Evolutionary conservation across 768 basidiomycete species (phyloP).

Genomic region (Xerocomus potaroensis): DNA sequence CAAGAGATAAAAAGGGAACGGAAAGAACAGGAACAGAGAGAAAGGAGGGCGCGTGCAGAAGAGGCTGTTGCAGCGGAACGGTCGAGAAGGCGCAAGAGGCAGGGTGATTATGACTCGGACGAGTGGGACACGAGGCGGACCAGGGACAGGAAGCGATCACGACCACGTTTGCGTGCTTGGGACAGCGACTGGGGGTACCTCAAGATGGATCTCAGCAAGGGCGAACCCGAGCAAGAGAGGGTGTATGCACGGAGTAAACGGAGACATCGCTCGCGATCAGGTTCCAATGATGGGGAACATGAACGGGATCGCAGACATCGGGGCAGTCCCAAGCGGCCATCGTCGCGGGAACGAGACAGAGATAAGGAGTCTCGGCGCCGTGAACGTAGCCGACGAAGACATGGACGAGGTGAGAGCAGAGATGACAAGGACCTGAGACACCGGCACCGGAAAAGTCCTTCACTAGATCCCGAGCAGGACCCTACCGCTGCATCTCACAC

Average conservation of each 20-base stretch:
- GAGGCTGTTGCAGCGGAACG: conserved; percentile 72
- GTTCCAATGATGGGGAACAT: conserved; percentile 19
- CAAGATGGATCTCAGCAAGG: conserved; percentile 40
- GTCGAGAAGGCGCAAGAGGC: conserved; percentile 37
- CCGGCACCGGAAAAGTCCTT: conserved; percentile 19
- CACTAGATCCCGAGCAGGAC: conserved; percentile 10
- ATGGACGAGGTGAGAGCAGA: conserved; percentile 21
- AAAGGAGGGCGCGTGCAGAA: conserved; percentile 62
- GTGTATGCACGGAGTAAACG: conserved; percentile 18
- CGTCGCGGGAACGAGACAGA: conserved; percentile 13
- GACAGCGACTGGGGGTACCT: conserved; percentile 45
- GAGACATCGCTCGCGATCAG: conserved; percentile 29
- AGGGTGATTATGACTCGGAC: conserved; percentile 26
- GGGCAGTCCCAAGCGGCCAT: conserved; percentile 19
- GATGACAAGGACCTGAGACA: conserved; percentile 17
- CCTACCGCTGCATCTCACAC: conserved; percentile 6
- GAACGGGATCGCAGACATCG: conserved; percentile 21
- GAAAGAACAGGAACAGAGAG: conserved; percentile 60
- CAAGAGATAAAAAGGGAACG: conserved; percentile 67
- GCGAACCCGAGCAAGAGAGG: conserved; percentile 21
- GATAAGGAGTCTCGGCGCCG: conserved; percentile 9
- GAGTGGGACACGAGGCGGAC: conserved; percentile 36
- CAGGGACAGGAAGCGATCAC: conserved; percentile 36
- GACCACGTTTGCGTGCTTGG: conserved; percentile 42
- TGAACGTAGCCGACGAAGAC: conserved; percentile 23